Base-by-base conservation (phyloP, 805 yeast species). In the Candida nanaspora region DNA sequence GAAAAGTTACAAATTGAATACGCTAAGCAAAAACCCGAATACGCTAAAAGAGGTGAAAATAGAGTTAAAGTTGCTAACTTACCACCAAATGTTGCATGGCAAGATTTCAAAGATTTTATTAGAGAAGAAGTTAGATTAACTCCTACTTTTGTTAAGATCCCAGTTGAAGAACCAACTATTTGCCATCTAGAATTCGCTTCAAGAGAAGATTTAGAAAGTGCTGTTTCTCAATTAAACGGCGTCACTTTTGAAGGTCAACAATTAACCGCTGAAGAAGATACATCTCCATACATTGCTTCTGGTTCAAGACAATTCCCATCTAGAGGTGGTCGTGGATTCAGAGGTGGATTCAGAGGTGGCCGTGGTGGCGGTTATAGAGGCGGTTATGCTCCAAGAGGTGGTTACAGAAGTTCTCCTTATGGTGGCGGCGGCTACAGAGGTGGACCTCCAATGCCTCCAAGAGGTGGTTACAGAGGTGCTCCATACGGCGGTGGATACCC, bases 81-180 rank as follows among this genome's bases (percentile, higher is more conserved):
- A 55, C 89, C 89, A 52, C 83, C 80, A 51, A 80, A 80, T 47
- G 72, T 85, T 43, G 80, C 86, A 39, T 85, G 94, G 94, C 93
- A 85, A 71, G 91, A 83, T 55, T 74, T 85, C 58, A 85, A 88
- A 70, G 98, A 91, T 68, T 79, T 86, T 59, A 88, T 87, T 49
- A 76, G 95, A 60, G 88, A 83, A 46, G 82, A 78, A 63, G 78
- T 76, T 42, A 68, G 74, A 47, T 61, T 72, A 48, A 74, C 78
- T 44, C 84, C 87, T 43, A 76, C 82, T 27, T 83, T 81, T 67
- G 62, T 72, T 54, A 68, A 70, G 69, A 61, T 72, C 62, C 64
- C 73, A 56, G 57, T 70, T 57, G 61, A 62, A 62, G 60, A 66
- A 59, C 64, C 65, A 36, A 53, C 59, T 15, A 55, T 63, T 58